Conservation (phyloP, 192 early-diverging fungal species). For the Linnemannia hyalina region DNA sequence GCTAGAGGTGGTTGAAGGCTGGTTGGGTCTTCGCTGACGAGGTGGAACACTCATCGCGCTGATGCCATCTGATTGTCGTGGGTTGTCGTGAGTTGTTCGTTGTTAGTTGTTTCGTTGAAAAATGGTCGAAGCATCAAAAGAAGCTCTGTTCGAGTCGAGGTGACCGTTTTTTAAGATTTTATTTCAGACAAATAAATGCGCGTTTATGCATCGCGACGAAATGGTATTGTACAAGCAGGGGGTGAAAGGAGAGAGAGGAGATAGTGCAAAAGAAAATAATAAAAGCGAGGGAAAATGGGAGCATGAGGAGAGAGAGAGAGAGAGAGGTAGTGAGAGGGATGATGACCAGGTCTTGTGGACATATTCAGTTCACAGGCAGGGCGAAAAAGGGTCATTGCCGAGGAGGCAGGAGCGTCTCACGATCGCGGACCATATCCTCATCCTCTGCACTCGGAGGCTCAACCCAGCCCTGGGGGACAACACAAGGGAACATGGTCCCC, state of each 20-base stretch:
- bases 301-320: background rate
- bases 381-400: constrained; percentile 1
- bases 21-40: constrained; percentile 4
- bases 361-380: background rate
- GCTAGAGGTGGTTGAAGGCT: background rate
- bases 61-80: background rate
- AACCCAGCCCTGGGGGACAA: constrained; percentile 60
- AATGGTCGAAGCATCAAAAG: no score
- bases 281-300: background rate
- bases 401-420: constrained; percentile 40
- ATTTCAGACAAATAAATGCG: no score
- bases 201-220: no score
- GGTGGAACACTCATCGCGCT: background rate
- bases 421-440: constrained; percentile 33
- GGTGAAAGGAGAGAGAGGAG: background rate
- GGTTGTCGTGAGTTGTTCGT: background rate
- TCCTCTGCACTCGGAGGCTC: constrained; percentile 56
- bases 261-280: background rate
- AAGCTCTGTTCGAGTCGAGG: no score
- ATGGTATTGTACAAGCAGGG: background rate
- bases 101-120: background rate
- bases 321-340: background rate
- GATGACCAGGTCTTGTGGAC: background rate
- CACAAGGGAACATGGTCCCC: constrained; percentile 62
- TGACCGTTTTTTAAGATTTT: no score